These are phyloP conservation scores for Glarea lozoyensis DNA, from an alignment of 495 filamentous ascomycete species.

Conservation along the genomic window DNA sequence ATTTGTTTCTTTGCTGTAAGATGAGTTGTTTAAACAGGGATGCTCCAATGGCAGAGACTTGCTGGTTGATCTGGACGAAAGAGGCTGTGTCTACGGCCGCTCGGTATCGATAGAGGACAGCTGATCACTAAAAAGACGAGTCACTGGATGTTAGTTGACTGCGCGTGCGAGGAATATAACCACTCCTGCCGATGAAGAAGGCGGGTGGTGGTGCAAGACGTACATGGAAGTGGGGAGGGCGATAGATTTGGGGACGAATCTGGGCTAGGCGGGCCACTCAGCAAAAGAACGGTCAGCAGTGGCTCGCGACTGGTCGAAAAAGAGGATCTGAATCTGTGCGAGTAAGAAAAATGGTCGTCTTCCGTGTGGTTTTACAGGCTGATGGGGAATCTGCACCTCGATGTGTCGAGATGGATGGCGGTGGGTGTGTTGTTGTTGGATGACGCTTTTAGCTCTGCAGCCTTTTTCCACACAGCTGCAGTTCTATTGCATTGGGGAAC, in stretches of 20 bases:
- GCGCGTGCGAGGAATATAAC: slow-evolving; percentile 6
- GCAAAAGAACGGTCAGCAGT: neutral
- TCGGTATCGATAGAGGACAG: slow-evolving; percentile 3
- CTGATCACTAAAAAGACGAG: slow-evolving; percentile 14
- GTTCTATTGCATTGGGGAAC: slow-evolving; percentile 6
- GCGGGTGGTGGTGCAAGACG: neutral
- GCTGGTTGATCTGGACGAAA: neutral
- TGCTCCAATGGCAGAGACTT: neutral
- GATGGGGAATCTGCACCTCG: slow-evolving; percentile 5
- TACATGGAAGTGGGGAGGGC: slow-evolving; percentile 16
- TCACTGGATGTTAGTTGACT: slow-evolving; percentile 18
- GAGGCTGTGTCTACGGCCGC: neutral
- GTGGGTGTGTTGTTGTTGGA: slow-evolving; percentile 6
- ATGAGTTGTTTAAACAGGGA: slow-evolving; percentile 15
- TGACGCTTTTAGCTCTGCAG: slow-evolving; percentile 16
- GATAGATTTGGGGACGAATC: neutral
- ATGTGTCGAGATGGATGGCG: slow-evolving; percentile 10
- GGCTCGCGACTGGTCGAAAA: slow-evolving; percentile 15
- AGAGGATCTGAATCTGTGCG: slow-evolving; percentile 8
- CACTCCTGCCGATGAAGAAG: slow-evolving; percentile 4
- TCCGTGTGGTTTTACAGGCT: slow-evolving; percentile 9
- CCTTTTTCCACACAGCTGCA: slow-evolving; percentile 9
- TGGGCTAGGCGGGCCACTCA: slow-evolving; percentile 15
- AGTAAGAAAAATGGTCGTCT: slow-evolving; percentile 6
- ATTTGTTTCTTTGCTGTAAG: slow-evolving; percentile 13